Evolutionary conservation across 306 rosid species (phyloP).

Genomic region (Trifolium dubium): DNA sequence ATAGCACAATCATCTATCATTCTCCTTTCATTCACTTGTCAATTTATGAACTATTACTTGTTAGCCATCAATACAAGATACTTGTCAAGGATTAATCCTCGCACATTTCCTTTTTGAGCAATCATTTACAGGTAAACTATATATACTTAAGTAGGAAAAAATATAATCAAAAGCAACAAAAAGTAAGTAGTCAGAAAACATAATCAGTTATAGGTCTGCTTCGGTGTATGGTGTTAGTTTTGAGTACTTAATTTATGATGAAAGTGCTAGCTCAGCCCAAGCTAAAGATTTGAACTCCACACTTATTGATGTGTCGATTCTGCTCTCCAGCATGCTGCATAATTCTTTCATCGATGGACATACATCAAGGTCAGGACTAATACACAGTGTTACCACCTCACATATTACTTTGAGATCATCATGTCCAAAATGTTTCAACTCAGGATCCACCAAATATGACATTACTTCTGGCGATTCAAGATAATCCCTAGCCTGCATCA

Average conservation of each 20-base stretch:
- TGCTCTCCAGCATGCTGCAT: slow-evolving; percentile 70
- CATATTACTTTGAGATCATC: slow-evolving; percentile 86
- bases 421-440: slow-evolving; percentile 76
- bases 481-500: slow-evolving; percentile 83
- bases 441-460: slow-evolving; percentile 87
- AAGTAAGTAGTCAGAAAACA: slow-evolving; percentile 40
- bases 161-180: neutral
- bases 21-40: neutral
- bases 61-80: slow-evolving; percentile 59
- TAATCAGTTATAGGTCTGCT: slow-evolving; percentile 53
- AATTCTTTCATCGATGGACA: slow-evolving; percentile 71
- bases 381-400: slow-evolving; percentile 76
- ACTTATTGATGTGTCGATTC: slow-evolving; percentile 74
- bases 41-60: slow-evolving; percentile 33
- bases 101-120: slow-evolving; percentile 42
- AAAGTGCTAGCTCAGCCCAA: slow-evolving; percentile 97
- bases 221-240: slow-evolving; percentile 59
- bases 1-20: neutral
- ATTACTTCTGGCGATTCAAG: slow-evolving; percentile 84
- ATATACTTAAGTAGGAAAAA: slow-evolving; percentile 13
- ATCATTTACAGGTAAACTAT: slow-evolving; percentile 64
- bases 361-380: slow-evolving; percentile 59
- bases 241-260: slow-evolving; percentile 60
- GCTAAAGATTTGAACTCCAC: slow-evolving; percentile 85
- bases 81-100: slow-evolving; percentile 45